These are phyloP conservation scores for Amaranthus palmeri DNA, from an alignment of 148 eudicot species.

Conservation along the genomic window DNA sequence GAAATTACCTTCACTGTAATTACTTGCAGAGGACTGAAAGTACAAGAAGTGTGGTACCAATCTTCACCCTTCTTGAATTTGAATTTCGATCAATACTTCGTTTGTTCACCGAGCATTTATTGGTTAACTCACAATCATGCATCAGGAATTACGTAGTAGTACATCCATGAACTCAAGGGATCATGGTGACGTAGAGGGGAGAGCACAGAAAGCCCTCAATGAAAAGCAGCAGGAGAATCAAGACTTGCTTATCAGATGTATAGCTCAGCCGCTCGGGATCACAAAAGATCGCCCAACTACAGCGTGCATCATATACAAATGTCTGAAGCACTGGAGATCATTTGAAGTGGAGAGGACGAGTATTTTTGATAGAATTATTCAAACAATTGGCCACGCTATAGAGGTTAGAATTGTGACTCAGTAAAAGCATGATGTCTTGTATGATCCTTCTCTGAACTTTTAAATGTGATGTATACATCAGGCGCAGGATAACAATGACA, in stretches of 20 bases:
- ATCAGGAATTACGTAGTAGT: conserved; percentile 58
- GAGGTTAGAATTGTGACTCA: conserved; percentile 43
- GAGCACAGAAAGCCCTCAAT: conserved; percentile 77
- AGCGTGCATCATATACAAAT: conserved; percentile 86
- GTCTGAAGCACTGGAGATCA: conserved; percentile 88
- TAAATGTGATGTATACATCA: conserved; percentile 15
- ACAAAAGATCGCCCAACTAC: conserved; percentile 74
- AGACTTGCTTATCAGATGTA: conserved; percentile 80
- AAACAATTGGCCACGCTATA: conserved; percentile 76
- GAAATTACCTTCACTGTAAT: conserved; percentile 21
- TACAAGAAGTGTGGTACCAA: conserved; percentile 40
- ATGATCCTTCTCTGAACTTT: conserved; percentile 11
- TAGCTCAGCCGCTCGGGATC: conserved; percentile 84
- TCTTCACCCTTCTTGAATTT: conserved; percentile 14
- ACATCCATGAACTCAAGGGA: conserved; percentile 55
- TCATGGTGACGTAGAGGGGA: conserved; percentile 55
- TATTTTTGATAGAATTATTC: conserved; percentile 76
- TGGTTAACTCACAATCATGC: conserved; percentile 18
- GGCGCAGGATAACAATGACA: conserved; percentile 80
- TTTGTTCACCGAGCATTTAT: background rate
- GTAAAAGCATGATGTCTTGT: conserved; percentile 1
- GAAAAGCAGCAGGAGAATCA: conserved; percentile 92
- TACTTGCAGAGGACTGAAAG: conserved; percentile 69
- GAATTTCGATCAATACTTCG: conserved; percentile 2
- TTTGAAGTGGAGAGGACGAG: conserved; percentile 90